These are phyloP conservation scores for Pueraria montana DNA, from an alignment of 306 rosid species.

Conservation along the genomic window DNA sequence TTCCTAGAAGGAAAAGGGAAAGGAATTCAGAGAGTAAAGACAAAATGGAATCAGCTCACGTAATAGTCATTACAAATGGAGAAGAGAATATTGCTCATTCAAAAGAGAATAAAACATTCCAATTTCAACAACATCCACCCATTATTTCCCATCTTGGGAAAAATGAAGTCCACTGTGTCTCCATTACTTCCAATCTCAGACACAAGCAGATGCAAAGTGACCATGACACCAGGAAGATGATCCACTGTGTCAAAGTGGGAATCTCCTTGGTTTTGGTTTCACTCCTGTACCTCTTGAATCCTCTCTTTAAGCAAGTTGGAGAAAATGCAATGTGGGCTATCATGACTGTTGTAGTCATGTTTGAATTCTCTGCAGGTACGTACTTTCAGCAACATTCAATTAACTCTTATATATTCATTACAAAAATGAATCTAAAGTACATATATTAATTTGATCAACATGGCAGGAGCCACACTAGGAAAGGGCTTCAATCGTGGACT, in stretches of 20 bases:
- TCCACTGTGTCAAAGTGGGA: conserved; percentile 85
- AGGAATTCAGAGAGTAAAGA: conserved; percentile 27
- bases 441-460: neutral
- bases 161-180: conserved; percentile 41
- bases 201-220: conserved; percentile 48
- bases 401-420: neutral
- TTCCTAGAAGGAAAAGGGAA: neutral
- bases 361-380: conserved; percentile 88
- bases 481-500: conserved; percentile 89
- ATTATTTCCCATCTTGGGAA: conserved; percentile 32
- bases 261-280: conserved; percentile 81
- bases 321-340: conserved; percentile 98
- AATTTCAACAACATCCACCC: conserved; percentile 35
- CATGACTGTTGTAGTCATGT: conserved; percentile 89
- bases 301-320: conserved; percentile 78
- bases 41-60: conserved; percentile 63
- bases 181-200: conserved; percentile 36
- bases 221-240: conserved; percentile 56
- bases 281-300: conserved; percentile 74
- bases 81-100: conserved; percentile 31
- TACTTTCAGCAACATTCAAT: conserved; percentile 1
- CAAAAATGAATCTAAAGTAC: neutral
- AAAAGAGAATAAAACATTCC: conserved; percentile 38
- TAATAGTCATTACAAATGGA: conserved; percentile 56
- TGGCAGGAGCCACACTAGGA: conserved; percentile 85